Evolutionary conservation across 2,329 filamentous ascomycete species (phyloP).

Genomic region (Claviceps cyperi): DNA sequence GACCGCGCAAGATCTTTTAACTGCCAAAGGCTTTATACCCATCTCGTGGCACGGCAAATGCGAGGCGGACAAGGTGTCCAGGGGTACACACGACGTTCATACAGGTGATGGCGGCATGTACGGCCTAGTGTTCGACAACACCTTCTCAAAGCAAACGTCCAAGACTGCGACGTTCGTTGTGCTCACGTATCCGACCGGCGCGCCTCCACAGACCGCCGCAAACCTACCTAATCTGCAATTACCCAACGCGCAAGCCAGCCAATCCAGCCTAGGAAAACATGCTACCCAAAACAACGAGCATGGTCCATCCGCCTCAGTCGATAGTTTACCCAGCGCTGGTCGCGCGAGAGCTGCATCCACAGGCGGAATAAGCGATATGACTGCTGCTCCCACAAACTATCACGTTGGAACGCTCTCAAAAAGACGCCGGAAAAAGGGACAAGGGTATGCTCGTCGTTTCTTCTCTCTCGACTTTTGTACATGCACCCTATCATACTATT

Average conservation of each 20-base stretch:
- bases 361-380: conserved; percentile 36
- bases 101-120: conserved; percentile 77
- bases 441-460: conserved; percentile 84
- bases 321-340: conserved; percentile 40
- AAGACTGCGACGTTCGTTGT: conserved; percentile 94
- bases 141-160: conserved; percentile 87
- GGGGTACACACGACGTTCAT: conserved; percentile 73
- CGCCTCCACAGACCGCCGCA: conserved; percentile 59
- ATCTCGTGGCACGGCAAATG: conserved; percentile 88
- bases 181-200: conserved; percentile 78
- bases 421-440: conserved; percentile 80
- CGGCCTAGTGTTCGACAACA: conserved; percentile 95
- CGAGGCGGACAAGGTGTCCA: conserved; percentile 88
- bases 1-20: conserved; percentile 47
- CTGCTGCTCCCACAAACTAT: conserved; percentile 36
- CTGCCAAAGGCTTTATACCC: conserved; percentile 52
- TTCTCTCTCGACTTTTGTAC: conserved; percentile 94
- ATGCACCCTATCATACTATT: conserved; percentile 91
- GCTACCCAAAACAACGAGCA: conserved; percentile 30
- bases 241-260: conserved; percentile 25
- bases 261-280: conserved; percentile 36
- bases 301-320: conserved; percentile 38
- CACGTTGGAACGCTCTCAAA: conserved; percentile 81
- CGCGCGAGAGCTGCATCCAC: conserved; percentile 32
- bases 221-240: conserved; percentile 47